Evolutionary conservation across 106 monocot species (phyloP).

Genomic region (Dendrobium catenatum): DNA sequence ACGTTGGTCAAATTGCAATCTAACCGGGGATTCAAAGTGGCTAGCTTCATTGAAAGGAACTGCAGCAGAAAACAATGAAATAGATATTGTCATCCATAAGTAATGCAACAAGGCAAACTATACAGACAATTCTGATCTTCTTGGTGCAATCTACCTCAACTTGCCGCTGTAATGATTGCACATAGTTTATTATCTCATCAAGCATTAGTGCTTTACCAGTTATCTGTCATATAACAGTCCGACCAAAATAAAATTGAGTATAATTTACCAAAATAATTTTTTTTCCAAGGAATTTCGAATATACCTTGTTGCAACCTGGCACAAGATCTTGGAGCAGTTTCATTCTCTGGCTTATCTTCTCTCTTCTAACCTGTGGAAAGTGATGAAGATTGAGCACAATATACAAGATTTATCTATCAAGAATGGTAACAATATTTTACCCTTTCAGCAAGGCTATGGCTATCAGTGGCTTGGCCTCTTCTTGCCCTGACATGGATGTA

Average conservation of each 20-base stretch:
- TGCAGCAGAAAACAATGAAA: conserved; percentile 11
- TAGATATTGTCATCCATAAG: neutral
- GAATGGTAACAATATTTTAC: neutral
- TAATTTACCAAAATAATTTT: neutral
- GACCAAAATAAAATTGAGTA: neutral
- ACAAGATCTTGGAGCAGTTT: conserved; percentile 41
- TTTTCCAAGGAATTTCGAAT: neutral
- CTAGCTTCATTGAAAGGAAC: conserved; percentile 75
- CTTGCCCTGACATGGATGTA: conserved; percentile 18
- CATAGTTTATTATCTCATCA: conserved; percentile 61
- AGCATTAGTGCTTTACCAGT: conserved; percentile 48
- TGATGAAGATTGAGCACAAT: neutral
- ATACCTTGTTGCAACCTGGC: conserved; percentile 44
- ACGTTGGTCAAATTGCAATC: conserved; percentile 42
- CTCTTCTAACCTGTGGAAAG: conserved; percentile 12
- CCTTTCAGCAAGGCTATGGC: conserved; percentile 14
- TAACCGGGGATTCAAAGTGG: conserved; percentile 31
- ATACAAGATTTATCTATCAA: neutral
- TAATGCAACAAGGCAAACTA: neutral
- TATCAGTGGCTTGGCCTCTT: conserved; percentile 13
- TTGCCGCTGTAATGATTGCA: conserved; percentile 43
- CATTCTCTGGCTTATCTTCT: conserved; percentile 39
- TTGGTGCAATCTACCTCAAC: conserved; percentile 20
- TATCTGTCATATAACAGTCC: conserved; percentile 8
- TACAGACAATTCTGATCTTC: neutral